phyloP scores from a whole-genome alignment of 441 rosid genomes.

The Mallotus repandus region DNA sequence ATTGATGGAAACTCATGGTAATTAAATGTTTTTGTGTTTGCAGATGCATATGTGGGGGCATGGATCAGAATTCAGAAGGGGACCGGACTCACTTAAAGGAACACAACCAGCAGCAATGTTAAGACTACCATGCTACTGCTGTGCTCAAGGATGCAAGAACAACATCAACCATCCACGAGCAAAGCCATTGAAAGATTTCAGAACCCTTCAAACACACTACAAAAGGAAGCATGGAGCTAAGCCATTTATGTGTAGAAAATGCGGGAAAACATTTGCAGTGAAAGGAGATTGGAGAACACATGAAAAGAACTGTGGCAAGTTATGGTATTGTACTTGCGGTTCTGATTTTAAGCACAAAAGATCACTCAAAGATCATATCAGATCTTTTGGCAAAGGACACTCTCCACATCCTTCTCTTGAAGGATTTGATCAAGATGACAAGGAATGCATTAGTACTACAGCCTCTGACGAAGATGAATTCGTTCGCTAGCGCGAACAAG shows the following conservation, averaged over 20 bases:
- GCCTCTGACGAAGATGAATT: constrained; percentile 54
- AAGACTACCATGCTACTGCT: constrained; percentile 72
- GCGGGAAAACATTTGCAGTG: constrained; percentile 54
- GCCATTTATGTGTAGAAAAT: constrained; percentile 55
- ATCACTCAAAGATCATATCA: constrained; percentile 63
- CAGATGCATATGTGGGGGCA: constrained; percentile 86
- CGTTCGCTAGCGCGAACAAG: constrained; percentile 12
- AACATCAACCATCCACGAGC: constrained; percentile 75
- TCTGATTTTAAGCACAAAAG: constrained; percentile 64
- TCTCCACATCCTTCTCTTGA: constrained; percentile 69
- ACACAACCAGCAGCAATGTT: constrained; percentile 75
- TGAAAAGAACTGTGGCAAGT: constrained; percentile 74
- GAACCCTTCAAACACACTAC: constrained; percentile 75
- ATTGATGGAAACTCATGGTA: too few species aligned
- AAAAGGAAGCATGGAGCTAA: constrained; percentile 68
- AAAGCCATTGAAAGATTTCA: constrained; percentile 66
- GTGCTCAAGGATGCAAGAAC: constrained; percentile 69
- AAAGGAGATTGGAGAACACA: constrained; percentile 80
- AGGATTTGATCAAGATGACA: constrained; percentile 78
- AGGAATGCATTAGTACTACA: constrained; percentile 53
- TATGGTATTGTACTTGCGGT: constrained; percentile 67
- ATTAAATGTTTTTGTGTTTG: background rate
- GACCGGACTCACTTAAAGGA: constrained; percentile 66
- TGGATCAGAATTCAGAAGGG: constrained; percentile 62
- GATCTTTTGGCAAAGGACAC: constrained; percentile 51